Conservation (phyloP, 305 asterid species). For the Solanum hybrid region DNA sequence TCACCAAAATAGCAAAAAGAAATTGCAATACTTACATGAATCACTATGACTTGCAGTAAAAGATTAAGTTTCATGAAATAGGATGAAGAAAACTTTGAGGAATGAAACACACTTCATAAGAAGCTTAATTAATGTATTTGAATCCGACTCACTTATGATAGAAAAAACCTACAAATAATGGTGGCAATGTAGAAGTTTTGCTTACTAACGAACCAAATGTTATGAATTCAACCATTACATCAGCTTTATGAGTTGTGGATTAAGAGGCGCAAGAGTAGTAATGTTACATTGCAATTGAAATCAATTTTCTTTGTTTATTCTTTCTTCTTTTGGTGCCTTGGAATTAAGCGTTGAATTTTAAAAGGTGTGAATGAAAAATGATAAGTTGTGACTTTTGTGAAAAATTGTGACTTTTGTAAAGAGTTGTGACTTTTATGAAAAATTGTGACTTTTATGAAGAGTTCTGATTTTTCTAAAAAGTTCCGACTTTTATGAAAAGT, state of each 20-base stretch:
- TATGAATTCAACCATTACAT: background rate
- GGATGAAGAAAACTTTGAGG: no score
- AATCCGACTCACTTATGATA: no score
- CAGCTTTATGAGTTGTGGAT: background rate
- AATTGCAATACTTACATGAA: background rate
- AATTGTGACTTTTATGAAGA: no score
- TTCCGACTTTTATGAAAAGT: no score
- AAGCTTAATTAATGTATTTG: no score
- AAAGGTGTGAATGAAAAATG: background rate
- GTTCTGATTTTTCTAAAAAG: no score
- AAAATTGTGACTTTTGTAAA: no score
- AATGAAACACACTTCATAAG: no score
- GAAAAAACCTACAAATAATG: no score
- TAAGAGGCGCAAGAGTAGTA: background rate
- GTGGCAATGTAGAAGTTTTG: no score
- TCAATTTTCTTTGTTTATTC: background rate
- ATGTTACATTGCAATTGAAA: background rate
- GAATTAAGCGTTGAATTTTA: background rate
- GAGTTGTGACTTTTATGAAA: no score
- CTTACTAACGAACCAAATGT: no score
- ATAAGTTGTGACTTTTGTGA: background rate
- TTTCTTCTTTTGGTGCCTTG: background rate
- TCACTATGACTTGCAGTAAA: background rate
- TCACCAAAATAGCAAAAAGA: background rate
- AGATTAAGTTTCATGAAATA: background rate